Conservation (phyloP, 768 basidiomycete species). For the Agrocybe praecox region DNA sequence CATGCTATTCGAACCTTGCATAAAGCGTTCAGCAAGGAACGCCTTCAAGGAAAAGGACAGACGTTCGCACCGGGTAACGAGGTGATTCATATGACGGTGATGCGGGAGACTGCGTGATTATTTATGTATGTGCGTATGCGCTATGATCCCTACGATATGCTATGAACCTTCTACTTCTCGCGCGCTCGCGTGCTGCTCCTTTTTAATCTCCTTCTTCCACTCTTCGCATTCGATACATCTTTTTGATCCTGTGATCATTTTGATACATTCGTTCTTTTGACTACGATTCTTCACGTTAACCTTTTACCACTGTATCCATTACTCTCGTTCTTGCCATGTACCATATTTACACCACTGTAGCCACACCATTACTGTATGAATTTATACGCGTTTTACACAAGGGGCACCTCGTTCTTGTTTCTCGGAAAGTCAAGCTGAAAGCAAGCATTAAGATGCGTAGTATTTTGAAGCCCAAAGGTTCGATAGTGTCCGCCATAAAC, state of each 20-base stretch:
- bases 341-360: constrained; percentile 18
- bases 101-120: constrained; percentile 37
- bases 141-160: neutral
- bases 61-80: constrained; percentile 22
- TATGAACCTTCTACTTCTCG: constrained; percentile 24
- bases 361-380: too few species aligned
- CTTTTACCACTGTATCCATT: constrained; percentile 1
- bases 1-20: constrained; percentile 29
- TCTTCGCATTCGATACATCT: neutral
- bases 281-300: constrained; percentile 5
- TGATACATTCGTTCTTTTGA: neutral
- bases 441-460: too few species aligned
- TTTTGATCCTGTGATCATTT: constrained; percentile 1
- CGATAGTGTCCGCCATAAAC: too few species aligned
- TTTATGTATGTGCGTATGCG: constrained; percentile 3
- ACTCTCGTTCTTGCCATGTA: constrained; percentile 10
- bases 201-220: constrained; percentile 4
- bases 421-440: too few species aligned
- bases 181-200: neutral
- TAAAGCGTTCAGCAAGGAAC: constrained; percentile 27
- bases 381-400: constrained; percentile 5
- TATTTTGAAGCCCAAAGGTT: too few species aligned
- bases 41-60: constrained; percentile 14
- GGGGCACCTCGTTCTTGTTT: too few species aligned
- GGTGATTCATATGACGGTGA: constrained; percentile 46